phyloP scores from a whole-genome alignment of 192 early-diverging fungal genomes.

The Endogone sp. region DNA sequence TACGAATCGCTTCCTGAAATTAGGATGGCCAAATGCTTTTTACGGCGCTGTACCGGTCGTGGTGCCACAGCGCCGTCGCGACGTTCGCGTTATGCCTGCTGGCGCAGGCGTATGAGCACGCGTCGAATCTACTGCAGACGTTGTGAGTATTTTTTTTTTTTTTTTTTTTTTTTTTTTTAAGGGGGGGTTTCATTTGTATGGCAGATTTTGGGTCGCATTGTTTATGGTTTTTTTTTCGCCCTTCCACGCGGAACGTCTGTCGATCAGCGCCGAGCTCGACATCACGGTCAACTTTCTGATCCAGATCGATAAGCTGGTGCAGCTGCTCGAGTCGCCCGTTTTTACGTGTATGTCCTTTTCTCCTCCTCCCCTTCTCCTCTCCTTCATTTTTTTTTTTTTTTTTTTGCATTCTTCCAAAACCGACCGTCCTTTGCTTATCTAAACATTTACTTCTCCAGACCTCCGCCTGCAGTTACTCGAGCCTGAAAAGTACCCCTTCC shows the following conservation, averaged over 20 bases:
- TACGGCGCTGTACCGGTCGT: slow-evolving; percentile 80
- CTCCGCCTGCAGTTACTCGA: slow-evolving; percentile 92
- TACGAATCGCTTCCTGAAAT: not conserved
- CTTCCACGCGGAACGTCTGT: too few species aligned
- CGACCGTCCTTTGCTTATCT: not conserved
- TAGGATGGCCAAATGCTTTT: slow-evolving; percentile 83
- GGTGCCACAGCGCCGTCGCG: slow-evolving; percentile 97
- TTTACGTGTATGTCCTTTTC: slow-evolving; percentile 70
- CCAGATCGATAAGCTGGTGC: slow-evolving; percentile 97
- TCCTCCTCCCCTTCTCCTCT: not conserved
- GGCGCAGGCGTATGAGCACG: slow-evolving; percentile 96
- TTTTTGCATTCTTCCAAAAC: too few species aligned
- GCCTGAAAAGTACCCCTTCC: slow-evolving; percentile 81
- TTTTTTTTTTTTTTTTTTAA: too few species aligned
- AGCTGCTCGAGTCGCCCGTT: slow-evolving; percentile 95
- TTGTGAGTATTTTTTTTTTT: slow-evolving; percentile 76
- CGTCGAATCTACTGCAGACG: slow-evolving; percentile 69
- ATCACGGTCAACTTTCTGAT: slow-evolving; percentile 93
- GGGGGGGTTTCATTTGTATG: too few species aligned
- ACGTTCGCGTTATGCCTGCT: slow-evolving; percentile 91
- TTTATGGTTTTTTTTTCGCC: not conserved
- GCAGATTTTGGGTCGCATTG: too few species aligned
- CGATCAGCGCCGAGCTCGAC: slow-evolving; percentile 79
- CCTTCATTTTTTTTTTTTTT: too few species aligned
- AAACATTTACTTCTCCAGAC: slow-evolving; percentile 30